phyloP scores from a whole-genome alignment of 371 early-diverging fungal genomes.

The Lichtheimia hyalospora region DNA sequence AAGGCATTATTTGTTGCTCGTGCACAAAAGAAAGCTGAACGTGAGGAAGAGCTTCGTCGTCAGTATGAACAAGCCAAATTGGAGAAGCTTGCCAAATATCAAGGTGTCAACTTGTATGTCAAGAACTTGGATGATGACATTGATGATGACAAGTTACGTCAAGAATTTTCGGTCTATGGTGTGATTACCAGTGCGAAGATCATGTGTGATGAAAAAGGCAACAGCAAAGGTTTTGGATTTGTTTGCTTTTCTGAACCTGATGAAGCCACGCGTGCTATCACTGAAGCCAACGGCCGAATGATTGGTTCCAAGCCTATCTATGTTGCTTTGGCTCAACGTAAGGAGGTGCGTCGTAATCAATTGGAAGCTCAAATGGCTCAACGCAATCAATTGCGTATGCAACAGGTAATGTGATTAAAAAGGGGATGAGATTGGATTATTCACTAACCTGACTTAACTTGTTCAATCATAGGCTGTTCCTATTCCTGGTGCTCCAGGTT shows the following conservation, averaged over 20 bases:
- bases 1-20: slow-evolving; percentile 87
- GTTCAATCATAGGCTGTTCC: slow-evolving; percentile 29
- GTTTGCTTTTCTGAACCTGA: slow-evolving; percentile 78
- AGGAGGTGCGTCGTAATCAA: slow-evolving; percentile 80
- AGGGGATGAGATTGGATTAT: neutral
- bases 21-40: slow-evolving; percentile 94
- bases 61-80: slow-evolving; percentile 82
- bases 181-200: slow-evolving; percentile 88
- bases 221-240: slow-evolving; percentile 72
- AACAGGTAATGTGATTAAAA: slow-evolving; percentile 21
- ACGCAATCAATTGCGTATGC: slow-evolving; percentile 59
- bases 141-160: slow-evolving; percentile 82
- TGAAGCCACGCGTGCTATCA: slow-evolving; percentile 74
- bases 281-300: slow-evolving; percentile 82
- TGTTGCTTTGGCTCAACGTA: slow-evolving; percentile 90
- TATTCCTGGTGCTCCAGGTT: slow-evolving; percentile 42
- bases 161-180: slow-evolving; percentile 85
- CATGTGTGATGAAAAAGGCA: slow-evolving; percentile 82
- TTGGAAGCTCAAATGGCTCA: slow-evolving; percentile 84
- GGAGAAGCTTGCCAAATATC: slow-evolving; percentile 87
- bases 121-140: slow-evolving; percentile 90
- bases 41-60: slow-evolving; percentile 84
- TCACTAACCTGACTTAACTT: slow-evolving; percentile 5
- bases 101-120: slow-evolving; percentile 90
- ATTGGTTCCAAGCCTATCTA: slow-evolving; percentile 85